Evolutionary conservation across 164 flowering plant species (phyloP).

Genomic region (Chimonanthus praecox): DNA sequence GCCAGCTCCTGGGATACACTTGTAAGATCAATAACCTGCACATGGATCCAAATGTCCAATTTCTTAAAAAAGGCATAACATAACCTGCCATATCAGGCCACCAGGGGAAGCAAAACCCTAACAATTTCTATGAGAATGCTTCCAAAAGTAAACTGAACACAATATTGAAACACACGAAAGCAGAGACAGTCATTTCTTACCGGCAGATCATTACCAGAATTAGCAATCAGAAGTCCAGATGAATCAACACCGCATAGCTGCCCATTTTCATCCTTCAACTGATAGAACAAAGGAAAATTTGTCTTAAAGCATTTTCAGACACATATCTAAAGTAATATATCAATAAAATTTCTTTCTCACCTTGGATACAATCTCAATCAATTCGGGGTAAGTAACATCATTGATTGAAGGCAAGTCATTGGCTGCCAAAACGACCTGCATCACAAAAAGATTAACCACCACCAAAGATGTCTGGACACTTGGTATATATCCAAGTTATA

Average conservation of each 20-base stretch:
- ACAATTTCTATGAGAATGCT: background rate
- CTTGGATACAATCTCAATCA: conserved; percentile 81
- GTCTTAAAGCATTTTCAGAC: conserved; percentile 8
- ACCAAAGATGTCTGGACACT: too few species aligned
- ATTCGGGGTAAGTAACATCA: conserved; percentile 82
- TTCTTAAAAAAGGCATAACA: background rate
- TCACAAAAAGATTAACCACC: background rate
- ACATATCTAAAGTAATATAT: background rate
- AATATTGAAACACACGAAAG: background rate
- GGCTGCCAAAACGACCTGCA: conserved; percentile 93
- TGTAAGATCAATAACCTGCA: conserved; percentile 89
- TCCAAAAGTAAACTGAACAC: background rate
- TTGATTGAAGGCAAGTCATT: conserved; percentile 96
- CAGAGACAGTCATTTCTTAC: conserved; percentile 39
- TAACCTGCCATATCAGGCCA: background rate
- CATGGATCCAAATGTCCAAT: background rate
- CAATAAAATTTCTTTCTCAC: conserved; percentile 25
- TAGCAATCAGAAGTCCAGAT: conserved; percentile 77
- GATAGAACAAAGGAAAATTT: conserved; percentile 20
- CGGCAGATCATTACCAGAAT: conserved; percentile 97
- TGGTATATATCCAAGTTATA: background rate
- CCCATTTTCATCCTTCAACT: conserved; percentile 90
- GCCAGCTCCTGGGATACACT: conserved; percentile 83
- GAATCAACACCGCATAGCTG: conserved; percentile 76
- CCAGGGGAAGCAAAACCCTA: background rate